Evolutionary conservation across 345 rosid genomes (phyloP), one percentile per base, ranked within the genome.

Genomic region (Salix arbutifolia): DNA sequence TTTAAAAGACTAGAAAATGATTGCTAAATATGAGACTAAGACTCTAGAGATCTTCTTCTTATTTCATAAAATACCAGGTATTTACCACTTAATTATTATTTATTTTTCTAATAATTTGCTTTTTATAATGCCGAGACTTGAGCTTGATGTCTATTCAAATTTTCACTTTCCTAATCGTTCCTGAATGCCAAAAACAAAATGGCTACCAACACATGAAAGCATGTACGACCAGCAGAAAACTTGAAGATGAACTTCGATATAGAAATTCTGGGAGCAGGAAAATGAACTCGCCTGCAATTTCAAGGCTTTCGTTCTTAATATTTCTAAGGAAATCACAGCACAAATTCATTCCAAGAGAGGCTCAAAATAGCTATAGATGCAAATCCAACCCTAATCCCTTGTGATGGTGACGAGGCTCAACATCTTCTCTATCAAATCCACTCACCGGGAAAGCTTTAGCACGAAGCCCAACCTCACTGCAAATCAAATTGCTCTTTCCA

Each of bases 341-440:
- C 62, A 58, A n/a, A n/a, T 23, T 58, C 62, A 58, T n/a, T 58
- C 23, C 62, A 58, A 23, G 62, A n/a, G 62, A 58, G 28, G 62
- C 26, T 58, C 13, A 1, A 58, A 58, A 23, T n/a, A 23, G 62
- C 28, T 76, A 37, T 28, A 78, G 35, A 78, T 73, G 81, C 81
- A 78, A 73, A 53, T 78, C 77, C 73, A 78, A 44, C 44, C 81
- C 77, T 46, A 72, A 65, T 40, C 77, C 77, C 37, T 73, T 56
- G 7, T 73, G 69, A 38, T 17, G n/a, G 17, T 56, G 46, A 40
- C 12, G 25, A 9, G 23, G 5, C 65, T 65, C 72, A 8, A n/a
- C 33, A 40, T 78, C 81, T n/a, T 73, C 77, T 33, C 77, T 61
- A 8, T 13, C 38, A 8, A 78, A 50, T 13, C 56, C 80, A 40